These are phyloP conservation scores for Ophiocordyceps camponoti-rufipedis DNA, from an alignment of 2,329 filamentous ascomycete genomes.

Conservation along the genomic window DNA sequence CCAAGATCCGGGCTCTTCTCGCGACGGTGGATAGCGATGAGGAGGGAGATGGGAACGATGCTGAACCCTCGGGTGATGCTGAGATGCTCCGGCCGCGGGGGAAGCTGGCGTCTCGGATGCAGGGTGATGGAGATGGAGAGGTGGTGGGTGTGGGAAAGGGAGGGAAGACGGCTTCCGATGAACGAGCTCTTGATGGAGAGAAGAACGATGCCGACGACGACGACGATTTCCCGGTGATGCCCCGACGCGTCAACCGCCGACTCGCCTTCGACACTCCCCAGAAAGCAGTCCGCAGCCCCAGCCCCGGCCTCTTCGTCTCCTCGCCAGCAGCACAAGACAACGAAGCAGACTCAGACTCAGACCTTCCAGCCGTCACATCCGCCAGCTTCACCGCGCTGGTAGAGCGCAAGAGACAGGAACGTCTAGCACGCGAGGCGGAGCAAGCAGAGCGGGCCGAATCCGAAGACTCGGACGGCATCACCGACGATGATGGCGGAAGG, in stretches of 20 bases:
- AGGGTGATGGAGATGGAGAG: conserved; percentile 11
- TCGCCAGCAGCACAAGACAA: conserved; percentile 15
- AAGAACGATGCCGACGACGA: conserved; percentile 9
- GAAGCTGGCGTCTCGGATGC: conserved; percentile 46
- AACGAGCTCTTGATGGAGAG: background rate
- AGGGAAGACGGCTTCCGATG: background rate
- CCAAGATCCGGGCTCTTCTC: conserved; percentile 36
- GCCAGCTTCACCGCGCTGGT: conserved; percentile 55
- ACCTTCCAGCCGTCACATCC: conserved; percentile 28
- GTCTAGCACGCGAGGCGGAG: conserved; percentile 45
- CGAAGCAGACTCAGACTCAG: conserved; percentile 25
- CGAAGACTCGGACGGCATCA: conserved; percentile 27
- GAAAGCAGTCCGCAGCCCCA: conserved; percentile 10
- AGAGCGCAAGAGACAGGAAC: conserved; percentile 53
- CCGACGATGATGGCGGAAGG: conserved; percentile 43
- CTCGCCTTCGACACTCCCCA: conserved; percentile 9
- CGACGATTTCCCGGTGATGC: conserved; percentile 20
- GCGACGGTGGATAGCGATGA: conserved; percentile 31
- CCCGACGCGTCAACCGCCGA: conserved; percentile 21
- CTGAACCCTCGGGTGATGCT: conserved; percentile 25
- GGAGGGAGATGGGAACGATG: conserved; percentile 18
- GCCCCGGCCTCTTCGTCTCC: conserved; percentile 36
- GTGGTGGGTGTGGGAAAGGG: background rate
- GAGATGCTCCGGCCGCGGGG: conserved; percentile 35
- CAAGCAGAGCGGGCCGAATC: conserved; percentile 17